Base-by-base conservation (phyloP, 176 grass and related monocot species). In the Oryza longistaminata region DNA sequence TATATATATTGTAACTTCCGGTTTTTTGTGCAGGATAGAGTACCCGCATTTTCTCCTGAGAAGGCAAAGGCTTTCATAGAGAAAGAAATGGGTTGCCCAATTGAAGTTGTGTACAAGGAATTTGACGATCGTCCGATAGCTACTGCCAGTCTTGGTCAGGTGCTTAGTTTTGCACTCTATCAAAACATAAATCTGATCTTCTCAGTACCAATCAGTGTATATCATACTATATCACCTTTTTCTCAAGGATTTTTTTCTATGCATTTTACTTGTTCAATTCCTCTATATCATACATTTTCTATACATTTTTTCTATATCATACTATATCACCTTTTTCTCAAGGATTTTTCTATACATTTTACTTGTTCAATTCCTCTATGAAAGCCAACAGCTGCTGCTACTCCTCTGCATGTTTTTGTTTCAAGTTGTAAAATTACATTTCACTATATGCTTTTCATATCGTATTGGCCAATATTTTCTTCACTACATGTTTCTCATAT, bases 81-180 rank as follows among this genome's bases (percentile, higher is more conserved):
- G 83, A 87, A 73, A 33, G 96, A 98, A 91, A 88, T 98, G 85
- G 91, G 90, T 50, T 92, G 87, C 81, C 78, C 93, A 68, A 87
- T 98, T 81, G 93, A 98, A 81, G 46, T 93, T 74, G 77, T 88
- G 58, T 98, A 89, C 83, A 98, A 92, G 88, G 89, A 98, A 92
- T 98, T 98, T 83, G 89, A 98, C 76, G 91, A 95, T 49, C 82
- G 73, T 6, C 96, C 96, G 17, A 98, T 98, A 85, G 96, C 96
- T 82, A 93, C 96, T 43, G 96, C 93, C 71, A 98, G 96, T 92
- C 93, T 98, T 83, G 96, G 96, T 85, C 96, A 98, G 93, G 96
- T 98, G 82, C 80, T 89, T 88, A 78, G 50, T 87, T 82, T 73
- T 75, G 62, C 44, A 74, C 75, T 81, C 76, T 11, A 34, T 73